Base-by-base conservation (phyloP, 345 rosid genomes). In the Toxicodendron radicans region DNA sequence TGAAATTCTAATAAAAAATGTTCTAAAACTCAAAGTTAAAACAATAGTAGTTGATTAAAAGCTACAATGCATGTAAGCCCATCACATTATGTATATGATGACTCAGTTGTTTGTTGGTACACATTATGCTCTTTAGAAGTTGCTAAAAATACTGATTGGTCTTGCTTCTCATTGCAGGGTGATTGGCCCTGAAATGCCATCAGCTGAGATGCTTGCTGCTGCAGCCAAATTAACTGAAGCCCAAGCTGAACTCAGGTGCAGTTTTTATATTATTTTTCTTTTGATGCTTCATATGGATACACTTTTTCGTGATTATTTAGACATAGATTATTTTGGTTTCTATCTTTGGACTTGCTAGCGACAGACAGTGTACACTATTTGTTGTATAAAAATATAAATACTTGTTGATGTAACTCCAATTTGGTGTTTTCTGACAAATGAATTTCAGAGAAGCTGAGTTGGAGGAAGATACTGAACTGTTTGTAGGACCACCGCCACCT, bases 191-290 rank as follows among this genome's bases (percentile, higher is more conserved):
- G 95, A 80, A 80, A 95, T 92, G 93, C 99, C 97, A 45, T 92
- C 97, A 24, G 97, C 97, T 59, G 93, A 91, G 83, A 76, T 95
- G 74, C 90, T 95, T 73, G 97, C 95, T 71, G 99, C 96, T 2
- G 95, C 97, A 24, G 99, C 99, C 64, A 95, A 91, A 86, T 76
- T 95, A 81, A 95, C 97, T 16, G 97, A 91, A 76, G 97, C 99
- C 65, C 94, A 95, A 64, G 92, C 87, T 69, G 93, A 92, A 79
- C 92, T 92, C 53, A 90, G 95, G 97, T 95, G 58, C 59, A 33
- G 72, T 48, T 14, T 17, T 5, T 4, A 45, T 17, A 66, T 35
- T 17, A 18, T 38, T 41, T 14, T 43, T 54, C 72, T 23, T 3
- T 7, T 32, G 54, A 27, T 30, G 24, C 63, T 73, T 71, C 65